Conservation (phyloP, 2,329 filamentous ascomycete species). For the Phoma herbarum region DNA sequence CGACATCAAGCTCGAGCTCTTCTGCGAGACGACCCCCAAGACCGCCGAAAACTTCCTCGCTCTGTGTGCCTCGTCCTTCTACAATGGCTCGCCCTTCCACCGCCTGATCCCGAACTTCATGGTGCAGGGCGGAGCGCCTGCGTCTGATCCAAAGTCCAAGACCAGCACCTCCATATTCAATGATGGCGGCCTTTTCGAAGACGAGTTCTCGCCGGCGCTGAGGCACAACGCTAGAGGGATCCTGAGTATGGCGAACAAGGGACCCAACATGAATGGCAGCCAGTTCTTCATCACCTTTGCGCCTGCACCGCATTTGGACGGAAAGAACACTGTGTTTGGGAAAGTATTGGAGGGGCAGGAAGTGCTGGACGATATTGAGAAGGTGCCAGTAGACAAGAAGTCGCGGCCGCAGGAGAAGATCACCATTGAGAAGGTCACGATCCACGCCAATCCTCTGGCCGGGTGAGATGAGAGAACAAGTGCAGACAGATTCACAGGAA, state of each 20-base stretch:
- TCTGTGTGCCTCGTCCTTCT: constrained; percentile 81
- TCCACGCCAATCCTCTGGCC: constrained; percentile 83
- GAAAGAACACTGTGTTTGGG: constrained; percentile 85
- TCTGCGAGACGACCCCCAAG: constrained; percentile 93
- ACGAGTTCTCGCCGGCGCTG: constrained; percentile 78
- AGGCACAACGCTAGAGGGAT: constrained; percentile 74
- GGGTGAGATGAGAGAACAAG: constrained; percentile 50
- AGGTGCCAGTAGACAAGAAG: constrained; percentile 78
- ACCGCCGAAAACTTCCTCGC: constrained; percentile 93
- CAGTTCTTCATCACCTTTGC: constrained; percentile 86
- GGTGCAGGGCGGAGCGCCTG: constrained; percentile 73
- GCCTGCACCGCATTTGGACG: constrained; percentile 81
- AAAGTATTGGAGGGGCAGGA: constrained; percentile 68
- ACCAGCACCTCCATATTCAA: constrained; percentile 76
- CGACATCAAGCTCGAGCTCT: constrained; percentile 93
- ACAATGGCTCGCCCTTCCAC: constrained; percentile 79
- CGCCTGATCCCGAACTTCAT: constrained; percentile 84
- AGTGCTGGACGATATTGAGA: constrained; percentile 76
- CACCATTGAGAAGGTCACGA: constrained; percentile 72
- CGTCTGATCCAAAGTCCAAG: constrained; percentile 63
- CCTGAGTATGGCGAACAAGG: constrained; percentile 82
- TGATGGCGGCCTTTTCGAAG: constrained; percentile 68
- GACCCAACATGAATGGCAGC: constrained; percentile 75
- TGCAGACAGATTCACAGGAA: not conserved
- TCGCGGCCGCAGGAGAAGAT: constrained; percentile 73